Conservation (phyloP, 2,329 filamentous ascomycete genomes). For the Lecanicillium sp. region DNA sequence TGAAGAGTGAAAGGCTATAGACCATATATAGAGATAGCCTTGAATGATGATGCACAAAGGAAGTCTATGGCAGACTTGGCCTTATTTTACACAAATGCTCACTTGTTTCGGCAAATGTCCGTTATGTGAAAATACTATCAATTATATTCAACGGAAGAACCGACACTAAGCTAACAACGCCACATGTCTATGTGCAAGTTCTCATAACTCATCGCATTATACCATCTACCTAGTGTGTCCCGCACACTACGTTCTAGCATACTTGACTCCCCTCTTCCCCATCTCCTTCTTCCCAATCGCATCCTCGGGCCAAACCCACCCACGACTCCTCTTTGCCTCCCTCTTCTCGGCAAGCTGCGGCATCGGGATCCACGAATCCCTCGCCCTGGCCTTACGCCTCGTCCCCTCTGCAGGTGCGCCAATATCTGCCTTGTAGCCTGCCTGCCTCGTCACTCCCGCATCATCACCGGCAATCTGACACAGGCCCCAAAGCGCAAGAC, state of each 20-base stretch:
- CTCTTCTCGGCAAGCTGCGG: slow-evolving; percentile 67
- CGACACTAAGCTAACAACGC: too few species aligned
- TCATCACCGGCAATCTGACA: slow-evolving; percentile 63
- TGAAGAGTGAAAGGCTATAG: background rate
- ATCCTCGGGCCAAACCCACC: slow-evolving; percentile 72
- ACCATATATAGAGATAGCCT: background rate
- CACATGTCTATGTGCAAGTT: too few species aligned
- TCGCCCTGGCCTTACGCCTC: slow-evolving; percentile 57
- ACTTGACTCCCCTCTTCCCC: slow-evolving; percentile 55
- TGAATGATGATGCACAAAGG: background rate
- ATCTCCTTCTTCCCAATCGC: slow-evolving; percentile 63
- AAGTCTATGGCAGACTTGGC: background rate
- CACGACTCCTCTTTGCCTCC: slow-evolving; percentile 63
- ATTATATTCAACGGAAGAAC: too few species aligned
- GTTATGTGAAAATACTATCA: too few species aligned
- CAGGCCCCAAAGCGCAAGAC: slow-evolving; percentile 68
- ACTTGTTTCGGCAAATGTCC: too few species aligned
- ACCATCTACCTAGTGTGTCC: background rate
- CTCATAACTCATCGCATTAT: background rate
- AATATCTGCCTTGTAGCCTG: slow-evolving; percentile 61
- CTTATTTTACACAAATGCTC: background rate
- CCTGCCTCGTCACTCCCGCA: slow-evolving; percentile 44
- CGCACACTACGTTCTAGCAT: slow-evolving; percentile 26
- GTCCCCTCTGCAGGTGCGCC: slow-evolving; percentile 68
- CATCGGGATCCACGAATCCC: slow-evolving; percentile 69